Percentiles rank a stretch among this genome's conserved stretches.
These are phyloP conservation scores for Saturnispora saitoi DNA, from an alignment of 805 yeast genomes.

Conservation along the genomic window DNA sequence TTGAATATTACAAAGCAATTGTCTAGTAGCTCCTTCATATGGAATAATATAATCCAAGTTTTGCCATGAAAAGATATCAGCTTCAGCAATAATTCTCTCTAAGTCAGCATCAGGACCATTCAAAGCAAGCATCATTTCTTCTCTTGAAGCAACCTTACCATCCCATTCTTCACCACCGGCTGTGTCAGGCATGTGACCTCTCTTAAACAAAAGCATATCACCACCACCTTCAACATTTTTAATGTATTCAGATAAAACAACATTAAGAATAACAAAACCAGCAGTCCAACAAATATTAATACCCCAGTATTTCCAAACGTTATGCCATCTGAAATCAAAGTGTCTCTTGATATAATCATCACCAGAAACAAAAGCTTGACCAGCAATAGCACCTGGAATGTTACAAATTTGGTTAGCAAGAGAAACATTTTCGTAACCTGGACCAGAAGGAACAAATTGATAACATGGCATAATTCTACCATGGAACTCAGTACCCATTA, in stretches of 20 bases:
- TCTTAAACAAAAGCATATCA: conserved; percentile 34
- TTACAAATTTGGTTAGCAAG: conserved; percentile 39
- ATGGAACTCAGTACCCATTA: conserved; percentile 50
- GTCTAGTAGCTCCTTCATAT: conserved; percentile 34
- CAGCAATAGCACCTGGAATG: conserved; percentile 37
- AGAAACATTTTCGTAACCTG: conserved; percentile 39
- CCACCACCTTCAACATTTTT: conserved; percentile 27
- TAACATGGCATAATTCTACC: conserved; percentile 45
- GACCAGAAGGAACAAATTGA: conserved; percentile 44
- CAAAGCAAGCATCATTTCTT: conserved; percentile 23
- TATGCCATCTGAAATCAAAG: conserved; percentile 30
- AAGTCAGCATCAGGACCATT: conserved; percentile 29
- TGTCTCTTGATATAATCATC: conserved; percentile 30
- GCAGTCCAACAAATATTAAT: conserved; percentile 39
- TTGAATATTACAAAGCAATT: conserved; percentile 35
- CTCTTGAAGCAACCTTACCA: conserved; percentile 31
- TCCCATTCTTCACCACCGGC: conserved; percentile 32
- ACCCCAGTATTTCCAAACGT: conserved; percentile 42
- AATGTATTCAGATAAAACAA: conserved; percentile 27
- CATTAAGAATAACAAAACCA: conserved; percentile 30
- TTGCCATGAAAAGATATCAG: conserved; percentile 54
- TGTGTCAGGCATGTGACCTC: conserved; percentile 30
- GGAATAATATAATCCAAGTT: conserved; percentile 51
- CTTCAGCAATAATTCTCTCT: conserved; percentile 36
- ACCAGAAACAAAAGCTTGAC: conserved; percentile 24